Evolutionary conservation across 1,284 basidiomycete species (phyloP), one percentile per base, ranked within the genome.

Genomic region (Malassezia furfur): DNA sequence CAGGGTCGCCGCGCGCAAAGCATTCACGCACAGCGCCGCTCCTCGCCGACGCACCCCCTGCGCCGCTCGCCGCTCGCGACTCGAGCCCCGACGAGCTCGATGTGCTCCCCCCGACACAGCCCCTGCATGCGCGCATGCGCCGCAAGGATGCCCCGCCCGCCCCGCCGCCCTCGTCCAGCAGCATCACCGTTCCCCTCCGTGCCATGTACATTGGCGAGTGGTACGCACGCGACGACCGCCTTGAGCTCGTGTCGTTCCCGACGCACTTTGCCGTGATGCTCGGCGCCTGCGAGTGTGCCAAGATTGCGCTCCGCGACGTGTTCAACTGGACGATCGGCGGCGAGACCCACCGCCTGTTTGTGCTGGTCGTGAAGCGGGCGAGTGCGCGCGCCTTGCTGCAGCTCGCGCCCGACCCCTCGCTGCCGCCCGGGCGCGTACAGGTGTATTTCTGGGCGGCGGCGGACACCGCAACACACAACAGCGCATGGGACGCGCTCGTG

Each of bases 51-150:
- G 22, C 38, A 17, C 38, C n/a, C n/a, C 34, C 10, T 12, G 14
- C 34, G 10, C 6, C 21, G 21, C 19, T 6, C 40, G 30, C 40
- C 9, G 32, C 32, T 2, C 11, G 32, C n/a, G 50, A 57, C 32
- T 38, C 51, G n/a, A 52, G 55, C 39, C 49, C 30, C 1, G 55
- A 57, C 30, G 55, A 57, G 37, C 50, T 57, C n/a, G 50, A 57
- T 32, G 40, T 57, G 22, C 32, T 52, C 5, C 19, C 50, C 15
- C 48, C 37, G 22, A 8, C 15, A 8, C 17, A 40, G 35, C 38
- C 28, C 21, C 40, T 52, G 2, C 49, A 44, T 15, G 19, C 25
- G 28, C 55, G 55, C 35, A 57, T 57, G 55, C 55, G 55, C 14
- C 22, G 25, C 2, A 40, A 37, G 37, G 37, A 39, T 22, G 31